Conservation (phyloP, 305 asterid species). For the Fraxinus velutina region DNA sequence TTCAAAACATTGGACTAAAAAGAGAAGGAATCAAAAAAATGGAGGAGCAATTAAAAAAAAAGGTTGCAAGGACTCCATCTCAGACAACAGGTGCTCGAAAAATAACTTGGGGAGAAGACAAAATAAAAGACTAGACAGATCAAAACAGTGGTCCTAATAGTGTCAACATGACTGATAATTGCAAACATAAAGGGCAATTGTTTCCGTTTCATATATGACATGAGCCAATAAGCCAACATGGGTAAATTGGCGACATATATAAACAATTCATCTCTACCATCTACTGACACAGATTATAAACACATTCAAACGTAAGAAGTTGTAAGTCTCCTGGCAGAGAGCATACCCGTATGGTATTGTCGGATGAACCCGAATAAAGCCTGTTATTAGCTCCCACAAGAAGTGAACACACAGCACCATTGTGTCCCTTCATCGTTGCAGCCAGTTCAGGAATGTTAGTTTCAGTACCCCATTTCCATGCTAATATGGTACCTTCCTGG, state of each 20-base stretch:
- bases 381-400: slow-evolving; percentile 32
- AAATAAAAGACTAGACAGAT: too few species aligned
- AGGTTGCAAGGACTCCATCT: too few species aligned
- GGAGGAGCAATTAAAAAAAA: too few species aligned
- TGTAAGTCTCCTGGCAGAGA: background rate
- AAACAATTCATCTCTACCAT: background rate
- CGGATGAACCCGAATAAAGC: slow-evolving; percentile 57
- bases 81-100: too few species aligned
- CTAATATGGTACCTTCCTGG: slow-evolving; percentile 58
- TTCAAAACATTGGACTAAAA: too few species aligned
- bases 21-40: too few species aligned
- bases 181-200: background rate
- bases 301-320: too few species aligned
- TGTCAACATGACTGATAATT: background rate
- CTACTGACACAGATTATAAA: too few species aligned
- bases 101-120: too few species aligned
- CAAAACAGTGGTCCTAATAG: too few species aligned
- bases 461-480: slow-evolving; percentile 41
- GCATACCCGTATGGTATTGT: slow-evolving; percentile 49
- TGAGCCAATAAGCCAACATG: background rate
- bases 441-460: slow-evolving; percentile 24
- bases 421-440: slow-evolving; percentile 39
- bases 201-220: background rate
- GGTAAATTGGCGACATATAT: background rate
- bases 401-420: slow-evolving; percentile 38